Base-by-base conservation (phyloP, 345 rosid species). In the Geranium brycei region DNA sequence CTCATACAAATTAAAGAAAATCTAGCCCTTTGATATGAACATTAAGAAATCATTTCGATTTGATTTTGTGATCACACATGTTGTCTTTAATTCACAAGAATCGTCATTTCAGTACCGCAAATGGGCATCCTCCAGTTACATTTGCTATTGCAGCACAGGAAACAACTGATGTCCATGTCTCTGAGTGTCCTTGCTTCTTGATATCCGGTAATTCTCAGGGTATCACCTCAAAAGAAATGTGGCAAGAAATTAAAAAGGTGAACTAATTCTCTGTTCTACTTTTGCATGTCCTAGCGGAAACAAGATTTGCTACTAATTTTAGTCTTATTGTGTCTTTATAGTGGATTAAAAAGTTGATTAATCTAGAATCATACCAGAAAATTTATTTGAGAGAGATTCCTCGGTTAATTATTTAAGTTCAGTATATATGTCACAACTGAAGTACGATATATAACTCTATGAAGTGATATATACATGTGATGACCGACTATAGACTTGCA, bases 181-280 rank as follows among this genome's bases (percentile, higher is more conserved):
- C 95, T 8, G 66, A 70, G 68, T 89, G 98, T 60, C 95, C 97
- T n/a, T 71, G 68, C 71, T 92, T 89, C 73, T 75, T 76, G 70
- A 73, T 85, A 71, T 76, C 88, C 14, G 98, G 98, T 32, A 73
- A 86, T 67, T 76, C 81, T 51, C 73, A 70, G 58, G 91, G 95
- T 57, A 63, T 86, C 73, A 81, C 88, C 56, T 91, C 97, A 18
- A 84, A 80, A 68, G 91, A 86, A 23, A 83, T 92, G 97, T 92
- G 98, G 98, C 66, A 83, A 47, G 81, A 78, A 72, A 76, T 92
- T 18, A 92, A 82, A 77, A 76, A 87, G 95, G 98, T 92, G 60
- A 57, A 66, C 40, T 59, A 17, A 28, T 31, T 23, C 38, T 47
- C 53, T 47, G 12, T 47, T 47, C n/a, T n/a, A 51, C 17, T 63